These are phyloP conservation scores for Suillus bovinus DNA, from an alignment of 768 basidiomycete genomes.

Conservation along the genomic window DNA sequence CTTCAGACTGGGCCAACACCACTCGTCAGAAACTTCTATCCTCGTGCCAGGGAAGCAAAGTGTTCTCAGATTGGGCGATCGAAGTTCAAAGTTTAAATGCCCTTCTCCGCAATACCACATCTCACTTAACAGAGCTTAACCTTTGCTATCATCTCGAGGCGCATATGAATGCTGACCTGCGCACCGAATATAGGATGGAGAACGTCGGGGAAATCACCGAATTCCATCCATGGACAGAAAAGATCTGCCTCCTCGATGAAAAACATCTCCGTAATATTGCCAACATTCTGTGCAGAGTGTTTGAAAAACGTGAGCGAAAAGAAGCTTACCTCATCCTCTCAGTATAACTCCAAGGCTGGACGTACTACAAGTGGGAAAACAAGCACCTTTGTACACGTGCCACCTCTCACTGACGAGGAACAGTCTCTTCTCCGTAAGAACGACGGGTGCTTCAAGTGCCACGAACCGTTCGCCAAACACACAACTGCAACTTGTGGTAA, in stretches of 20 bases:
- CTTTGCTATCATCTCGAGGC: not conserved
- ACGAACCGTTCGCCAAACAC: not conserved
- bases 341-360: not conserved
- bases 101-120: not conserved
- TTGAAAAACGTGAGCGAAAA: not conserved
- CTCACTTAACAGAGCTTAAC: not conserved
- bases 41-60: not conserved
- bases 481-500: not conserved
- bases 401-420: not conserved
- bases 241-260: not conserved
- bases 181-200: too few relatives aligned
- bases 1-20: not conserved
- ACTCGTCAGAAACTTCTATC: not conserved
- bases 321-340: not conserved
- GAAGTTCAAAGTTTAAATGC: not conserved
- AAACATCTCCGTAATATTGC: not conserved
- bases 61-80: not conserved
- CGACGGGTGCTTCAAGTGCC: not conserved
- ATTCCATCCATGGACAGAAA: not conserved
- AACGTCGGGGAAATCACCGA: not conserved
- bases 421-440: not conserved
- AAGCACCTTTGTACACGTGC: not conserved
- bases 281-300: not conserved
- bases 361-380: rapidly evolving
- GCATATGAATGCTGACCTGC: not conserved